Evolutionary conservation across 2,329 filamentous ascomycete species (phyloP), one percentile per base, ranked within the genome.

Genomic region (Aureobasidium subglaciale): DNA sequence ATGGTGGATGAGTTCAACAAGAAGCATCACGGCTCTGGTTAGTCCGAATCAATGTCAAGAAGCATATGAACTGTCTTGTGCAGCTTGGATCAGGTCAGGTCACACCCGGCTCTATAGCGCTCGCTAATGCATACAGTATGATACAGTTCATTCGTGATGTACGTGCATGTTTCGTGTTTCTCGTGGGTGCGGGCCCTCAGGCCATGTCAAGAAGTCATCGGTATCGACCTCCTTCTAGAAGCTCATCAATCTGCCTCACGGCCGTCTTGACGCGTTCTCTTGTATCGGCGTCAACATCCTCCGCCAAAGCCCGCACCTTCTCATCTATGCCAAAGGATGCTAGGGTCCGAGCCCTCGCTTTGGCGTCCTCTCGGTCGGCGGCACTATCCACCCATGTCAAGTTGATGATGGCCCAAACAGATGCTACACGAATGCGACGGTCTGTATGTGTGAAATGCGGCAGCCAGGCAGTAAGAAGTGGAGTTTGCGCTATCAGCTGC

Each of bases 381-480:
- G 80, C 77, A 63, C 92, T 86, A 59, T 96, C 91, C 59, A 85
- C 79, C 77, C 86, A 95, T 0, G 88, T 87, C 40, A 99, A 78
- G 67, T 96, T 96, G 67, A 85, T 87, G 41, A 95, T 79, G 40
- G 95, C 78, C 79, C 91, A 92, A 61, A 89, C 90, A 62, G 93
- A 83, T 42, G 86, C 85, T 18, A 85, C 79, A 5, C 92, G 84
- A 6, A 99, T 85, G 38, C 87, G 82, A 42, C 81, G 80, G 65
- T 87, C 83, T 40, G 82, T 80, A 69, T 90, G 88, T 42, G 76
- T 80, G 63, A 93, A 87, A 56, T 95, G 84, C 15, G 82, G 81
- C 8, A 86, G 79, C 43, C 96, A 76, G 45, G 86, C 80, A 63
- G 81, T 83, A 58, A 97, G 77, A 4, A 97, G 75, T 11, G 86